Evolutionary conservation across 1,284 basidiomycete genomes (phyloP).

Genomic region (Tilletia horrida): DNA sequence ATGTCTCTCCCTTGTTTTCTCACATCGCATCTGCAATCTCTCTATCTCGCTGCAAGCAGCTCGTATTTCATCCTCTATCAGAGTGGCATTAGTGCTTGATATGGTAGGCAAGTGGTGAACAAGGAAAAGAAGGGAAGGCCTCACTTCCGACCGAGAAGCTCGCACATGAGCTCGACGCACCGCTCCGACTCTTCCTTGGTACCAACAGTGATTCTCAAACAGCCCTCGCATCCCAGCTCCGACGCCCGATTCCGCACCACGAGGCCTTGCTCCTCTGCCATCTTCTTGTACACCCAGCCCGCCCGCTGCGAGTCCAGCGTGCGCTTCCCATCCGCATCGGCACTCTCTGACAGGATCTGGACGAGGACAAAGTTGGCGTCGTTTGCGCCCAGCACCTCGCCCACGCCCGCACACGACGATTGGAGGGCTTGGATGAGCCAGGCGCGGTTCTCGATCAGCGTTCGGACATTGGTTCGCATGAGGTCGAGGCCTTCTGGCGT

Average conservation of each 20-base stretch:
- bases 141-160: slow-evolving; percentile 29
- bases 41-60: too few species aligned
- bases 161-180: slow-evolving; percentile 41
- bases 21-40: too few species aligned
- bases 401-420: slow-evolving; percentile 60
- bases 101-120: too few species aligned
- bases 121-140: background rate
- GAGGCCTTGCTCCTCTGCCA: slow-evolving; percentile 79
- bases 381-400: slow-evolving; percentile 72
- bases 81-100: too few species aligned
- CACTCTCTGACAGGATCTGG: slow-evolving; percentile 63
- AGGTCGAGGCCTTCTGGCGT: slow-evolving; percentile 64
- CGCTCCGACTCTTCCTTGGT: slow-evolving; percentile 67
- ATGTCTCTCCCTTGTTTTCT: too few species aligned
- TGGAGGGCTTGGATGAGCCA: slow-evolving; percentile 62
- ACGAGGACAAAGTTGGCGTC: slow-evolving; percentile 89
- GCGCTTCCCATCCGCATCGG: slow-evolving; percentile 23
- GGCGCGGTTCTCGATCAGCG: slow-evolving; percentile 65
- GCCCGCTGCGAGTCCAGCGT: slow-evolving; percentile 70
- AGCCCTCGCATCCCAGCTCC: slow-evolving; percentile 82
- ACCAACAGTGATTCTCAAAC: slow-evolving; percentile 85
- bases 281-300: slow-evolving; percentile 69
- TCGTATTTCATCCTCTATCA: too few species aligned
- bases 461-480: slow-evolving; percentile 68
- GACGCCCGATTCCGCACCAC: slow-evolving; percentile 86